Conservation (phyloP, 139 green algal genomes). For the Picochlorum sp. region DNA sequence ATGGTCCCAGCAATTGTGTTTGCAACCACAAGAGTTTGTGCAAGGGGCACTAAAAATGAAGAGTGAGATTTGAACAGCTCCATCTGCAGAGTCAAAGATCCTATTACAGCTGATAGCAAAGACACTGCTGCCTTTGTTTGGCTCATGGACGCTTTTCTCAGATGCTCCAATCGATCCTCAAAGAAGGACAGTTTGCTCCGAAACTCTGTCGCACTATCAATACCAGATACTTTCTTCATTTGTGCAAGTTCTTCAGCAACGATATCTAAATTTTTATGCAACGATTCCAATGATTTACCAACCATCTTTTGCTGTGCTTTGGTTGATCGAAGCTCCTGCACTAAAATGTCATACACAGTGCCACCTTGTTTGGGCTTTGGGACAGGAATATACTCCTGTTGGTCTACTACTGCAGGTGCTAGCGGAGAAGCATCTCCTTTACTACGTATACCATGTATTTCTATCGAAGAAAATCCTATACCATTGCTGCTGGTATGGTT, state of each 20-base stretch:
- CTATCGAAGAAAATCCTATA: no score
- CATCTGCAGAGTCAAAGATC: neutral
- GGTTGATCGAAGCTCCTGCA: constrained; percentile 29
- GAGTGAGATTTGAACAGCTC: constrained; percentile 11
- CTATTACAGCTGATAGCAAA: neutral
- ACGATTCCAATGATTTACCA: constrained; percentile 10
- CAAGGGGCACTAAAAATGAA: constrained; percentile 9
- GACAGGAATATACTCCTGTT: neutral
- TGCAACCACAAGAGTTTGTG: neutral
- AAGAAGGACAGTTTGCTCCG: no score
- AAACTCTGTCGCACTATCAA: neutral
- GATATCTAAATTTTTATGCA: constrained; percentile 16
- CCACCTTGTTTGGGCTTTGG: constrained; percentile 21
- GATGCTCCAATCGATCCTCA: no score
- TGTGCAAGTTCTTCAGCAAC: neutral
- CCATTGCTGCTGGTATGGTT: no score
- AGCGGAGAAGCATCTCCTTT: no score
- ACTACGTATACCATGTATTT: no score
- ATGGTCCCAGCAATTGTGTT: neutral
- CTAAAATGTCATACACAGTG: constrained; percentile 43
- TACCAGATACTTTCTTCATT: constrained; percentile 1
- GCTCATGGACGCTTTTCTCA: no score
- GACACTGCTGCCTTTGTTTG: no score
- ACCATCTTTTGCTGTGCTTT: constrained; percentile 41
- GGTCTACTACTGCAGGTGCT: neutral